phyloP scores from a whole-genome alignment of 768 basidiomycete species.

The Asterophora lycoperdoides region DNA sequence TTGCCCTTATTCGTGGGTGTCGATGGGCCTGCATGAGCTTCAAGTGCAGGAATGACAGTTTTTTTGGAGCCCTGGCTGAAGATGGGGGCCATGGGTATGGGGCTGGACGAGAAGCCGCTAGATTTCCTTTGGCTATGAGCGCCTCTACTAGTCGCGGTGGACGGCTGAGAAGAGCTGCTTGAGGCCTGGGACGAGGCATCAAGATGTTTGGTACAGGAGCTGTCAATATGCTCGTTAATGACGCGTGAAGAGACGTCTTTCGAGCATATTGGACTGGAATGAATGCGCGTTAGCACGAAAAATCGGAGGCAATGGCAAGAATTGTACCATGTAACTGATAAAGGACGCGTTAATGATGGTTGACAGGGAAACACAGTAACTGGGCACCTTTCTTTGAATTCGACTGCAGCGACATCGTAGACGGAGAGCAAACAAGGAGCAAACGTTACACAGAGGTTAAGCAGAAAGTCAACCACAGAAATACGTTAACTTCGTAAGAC shows the following conservation, averaged over 20 bases:
- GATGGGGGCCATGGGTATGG: slow-evolving; percentile 40
- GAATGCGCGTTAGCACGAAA: neutral
- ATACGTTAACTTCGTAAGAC: no score
- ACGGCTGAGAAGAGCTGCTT: slow-evolving; percentile 6
- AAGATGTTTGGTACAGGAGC: slow-evolving; percentile 30
- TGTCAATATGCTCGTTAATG: slow-evolving; percentile 54
- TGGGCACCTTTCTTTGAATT: slow-evolving; percentile 11
- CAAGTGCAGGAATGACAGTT: slow-evolving; percentile 4
- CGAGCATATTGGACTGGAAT: slow-evolving; percentile 46
- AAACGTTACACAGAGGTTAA: no score
- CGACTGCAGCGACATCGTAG: neutral
- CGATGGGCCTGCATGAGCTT: slow-evolving; percentile 3
- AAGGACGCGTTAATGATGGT: neutral
- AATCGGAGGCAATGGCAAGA: neutral
- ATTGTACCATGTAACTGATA: slow-evolving; percentile 18
- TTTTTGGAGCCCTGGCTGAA: slow-evolving; percentile 27
- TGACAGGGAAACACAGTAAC: neutral
- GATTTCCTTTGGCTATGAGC: slow-evolving; percentile 12
- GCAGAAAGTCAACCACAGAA: no score
- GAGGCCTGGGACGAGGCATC: slow-evolving; percentile 13
- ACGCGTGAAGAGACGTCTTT: slow-evolving; percentile 32
- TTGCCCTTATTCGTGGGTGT: slow-evolving; percentile 14
- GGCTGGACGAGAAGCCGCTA: slow-evolving; percentile 17
- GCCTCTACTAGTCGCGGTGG: slow-evolving; percentile 5
- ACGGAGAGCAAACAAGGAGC: neutral